These are phyloP conservation scores for Plasmodium falciparum DNA, from an alignment of 169 alveolate species.

Conservation along the genomic window DNA sequence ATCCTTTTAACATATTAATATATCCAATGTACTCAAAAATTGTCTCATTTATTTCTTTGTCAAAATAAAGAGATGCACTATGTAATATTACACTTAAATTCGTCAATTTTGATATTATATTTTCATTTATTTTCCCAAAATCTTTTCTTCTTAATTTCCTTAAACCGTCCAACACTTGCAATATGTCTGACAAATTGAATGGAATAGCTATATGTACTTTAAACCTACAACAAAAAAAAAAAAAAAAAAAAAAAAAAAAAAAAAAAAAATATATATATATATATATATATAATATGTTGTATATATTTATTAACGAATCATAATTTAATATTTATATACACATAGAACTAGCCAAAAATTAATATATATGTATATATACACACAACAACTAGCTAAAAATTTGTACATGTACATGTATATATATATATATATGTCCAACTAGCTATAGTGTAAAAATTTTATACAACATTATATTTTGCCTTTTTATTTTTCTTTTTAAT, in stretches of 20 bases:
- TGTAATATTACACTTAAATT: slow-evolving; percentile 32
- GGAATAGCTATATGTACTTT: slow-evolving; percentile 32
- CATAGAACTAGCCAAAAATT: neutral
- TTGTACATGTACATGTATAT: neutral
- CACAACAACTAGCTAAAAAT: no score
- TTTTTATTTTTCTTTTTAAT: neutral
- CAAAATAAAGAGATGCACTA: slow-evolving; percentile 3
- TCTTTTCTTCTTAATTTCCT: slow-evolving; percentile 17
- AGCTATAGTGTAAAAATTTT: neutral
- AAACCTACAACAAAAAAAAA: slow-evolving; percentile 36
- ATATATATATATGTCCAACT: neutral
- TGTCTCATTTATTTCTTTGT: slow-evolving; percentile 29
- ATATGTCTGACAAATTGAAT: slow-evolving; percentile 34
- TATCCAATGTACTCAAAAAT: slow-evolving; percentile 27
- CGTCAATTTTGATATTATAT: slow-evolving; percentile 6
- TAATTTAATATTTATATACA: no score
- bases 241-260: neutral
- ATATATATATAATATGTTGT: neutral
- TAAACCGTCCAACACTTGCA: slow-evolving; percentile 14
- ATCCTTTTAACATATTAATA: slow-evolving; percentile 8
- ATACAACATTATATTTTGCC: no score
- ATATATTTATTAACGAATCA: neutral
- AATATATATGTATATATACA: no score
- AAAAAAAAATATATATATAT: neutral
- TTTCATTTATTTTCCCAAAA: neutral